Evolutionary conservation across 2,329 filamentous ascomycete species (phyloP), one percentile per base, ranked within the genome.

Genomic region (Phyllosticta citrichinensis): DNA sequence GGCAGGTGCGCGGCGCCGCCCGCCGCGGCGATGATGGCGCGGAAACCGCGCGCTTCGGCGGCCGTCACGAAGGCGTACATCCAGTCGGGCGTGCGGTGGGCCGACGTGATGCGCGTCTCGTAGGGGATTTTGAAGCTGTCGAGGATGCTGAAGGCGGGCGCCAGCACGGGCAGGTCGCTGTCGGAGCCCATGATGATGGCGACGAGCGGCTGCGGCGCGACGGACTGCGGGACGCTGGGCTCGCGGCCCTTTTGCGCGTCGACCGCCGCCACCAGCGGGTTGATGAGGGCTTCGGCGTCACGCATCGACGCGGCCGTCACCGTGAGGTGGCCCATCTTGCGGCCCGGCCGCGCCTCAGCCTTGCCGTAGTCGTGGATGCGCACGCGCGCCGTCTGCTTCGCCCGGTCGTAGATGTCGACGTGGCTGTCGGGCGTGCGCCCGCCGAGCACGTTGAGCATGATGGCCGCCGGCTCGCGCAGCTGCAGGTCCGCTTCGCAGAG

Each of bases 291-390:
- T 70, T 88, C 83, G n/a, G 87, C 85, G 67, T 86, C 81, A 47
- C 82, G 77, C 70, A 92, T 84, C 0, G 83, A 85, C 12, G 82
- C 79, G 1, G 85, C 86, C 1, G 89, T 88, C 47, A 96, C 77
- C 0, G 92, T 97, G 66, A 99, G 84, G 73, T 99, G 94, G 11
- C 93, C 93, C 77, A 97, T 97, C 75, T 97, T 99, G 54, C 94
- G 87, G 35, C 90, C 88, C 4, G 89, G 90, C 67, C 91, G 89
- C 25, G 91, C 88, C 55, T 83, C 84, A 11, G 83, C 84, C 76
- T 97, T 97, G 69, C 92, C 92, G 76, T 99, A 99, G 55, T 97
- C 83, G 69, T 99, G 93, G 11, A 97, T 81, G 58, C 79, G 81
- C 47, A 82, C 83, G 60, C 80, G 83, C 52, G 81, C 82, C 58